phyloP scores from a whole-genome alignment of 1,139 yeast genomes.

The Candida mesenterica region DNA sequence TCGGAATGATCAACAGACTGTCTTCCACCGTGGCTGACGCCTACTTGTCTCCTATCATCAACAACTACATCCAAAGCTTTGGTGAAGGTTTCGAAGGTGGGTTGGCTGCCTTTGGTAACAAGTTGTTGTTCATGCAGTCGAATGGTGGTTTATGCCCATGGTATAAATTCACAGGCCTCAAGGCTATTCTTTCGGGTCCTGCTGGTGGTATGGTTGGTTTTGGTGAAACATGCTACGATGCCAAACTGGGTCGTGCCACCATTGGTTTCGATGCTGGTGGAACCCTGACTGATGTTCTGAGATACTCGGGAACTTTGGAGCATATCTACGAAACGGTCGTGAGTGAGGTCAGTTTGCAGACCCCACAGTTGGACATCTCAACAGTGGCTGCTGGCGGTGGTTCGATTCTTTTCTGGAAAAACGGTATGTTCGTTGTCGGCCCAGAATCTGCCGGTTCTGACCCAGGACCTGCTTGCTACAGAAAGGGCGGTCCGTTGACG shows the following conservation, averaged over 20 bases:
- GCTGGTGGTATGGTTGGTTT: conserved; percentile 55
- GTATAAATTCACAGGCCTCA: conserved; percentile 47
- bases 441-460: conserved; percentile 50
- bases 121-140: conserved; percentile 45
- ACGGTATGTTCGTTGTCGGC: conserved; percentile 48
- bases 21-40: conserved; percentile 50
- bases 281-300: conserved; percentile 47
- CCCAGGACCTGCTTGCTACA: conserved; percentile 49
- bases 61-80: conserved; percentile 34
- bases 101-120: conserved; percentile 41
- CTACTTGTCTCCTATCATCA: conserved; percentile 39
- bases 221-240: conserved; percentile 44
- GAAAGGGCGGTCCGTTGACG: conserved; percentile 48
- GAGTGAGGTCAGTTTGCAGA: conserved; percentile 42
- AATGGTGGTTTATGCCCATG: conserved; percentile 51
- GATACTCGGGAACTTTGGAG: conserved; percentile 39
- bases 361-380: conserved; percentile 47
- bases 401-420: conserved; percentile 43
- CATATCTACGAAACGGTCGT: conserved; percentile 47
- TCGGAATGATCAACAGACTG: conserved; percentile 43
- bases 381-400: conserved; percentile 53
- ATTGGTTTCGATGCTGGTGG: conserved; percentile 52
- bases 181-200: conserved; percentile 49
- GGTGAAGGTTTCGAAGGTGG: conserved; percentile 47
- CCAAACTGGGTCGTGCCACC: conserved; percentile 30